phyloP scores from a whole-genome alignment of 352 stramenopile genomes.

The Pythium coloratum region DNA sequence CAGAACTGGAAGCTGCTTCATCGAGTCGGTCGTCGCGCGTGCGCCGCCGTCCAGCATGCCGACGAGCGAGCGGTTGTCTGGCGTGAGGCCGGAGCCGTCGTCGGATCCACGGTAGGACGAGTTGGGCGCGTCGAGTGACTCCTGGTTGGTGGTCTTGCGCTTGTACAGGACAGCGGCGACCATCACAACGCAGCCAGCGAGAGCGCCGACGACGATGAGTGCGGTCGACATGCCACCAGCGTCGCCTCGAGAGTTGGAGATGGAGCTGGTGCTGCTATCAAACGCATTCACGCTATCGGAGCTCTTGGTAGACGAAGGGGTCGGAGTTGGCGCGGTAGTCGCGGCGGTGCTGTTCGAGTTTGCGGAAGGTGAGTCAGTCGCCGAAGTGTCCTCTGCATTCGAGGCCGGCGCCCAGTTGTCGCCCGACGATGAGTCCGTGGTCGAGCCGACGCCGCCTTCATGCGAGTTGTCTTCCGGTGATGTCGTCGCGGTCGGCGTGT shows the following conservation, averaged over 20 bases:
- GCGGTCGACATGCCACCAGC: neutral
- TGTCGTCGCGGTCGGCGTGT: neutral
- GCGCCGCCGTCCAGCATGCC: constrained; percentile 17
- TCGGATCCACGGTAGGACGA: constrained; percentile 11
- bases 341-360: constrained; percentile 8
- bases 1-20: constrained; percentile 20
- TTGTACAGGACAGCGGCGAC: constrained; percentile 49
- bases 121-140: constrained; percentile 11
- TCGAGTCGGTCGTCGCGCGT: constrained; percentile 15
- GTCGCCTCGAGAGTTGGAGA: constrained; percentile 2
- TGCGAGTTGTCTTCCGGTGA: neutral
- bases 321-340: neutral
- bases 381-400: neutral
- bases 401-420: neutral
- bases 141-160: constrained; percentile 10
- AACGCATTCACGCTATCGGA: constrained; percentile 17
- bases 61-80: constrained; percentile 27
- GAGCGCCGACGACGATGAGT: constrained; percentile 27
- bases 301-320: neutral
- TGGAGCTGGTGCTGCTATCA: neutral
- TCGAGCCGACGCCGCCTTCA: neutral
- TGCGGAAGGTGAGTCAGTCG: constrained; percentile 23
- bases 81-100: constrained; percentile 15
- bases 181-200: constrained; percentile 42
- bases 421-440: neutral